Percentiles rank a stretch among this genome's conserved stretches.
These are phyloP conservation scores for Metschnikowia rubicola DNA, from an alignment of 805 yeast genomes.

Conservation along the genomic window DNA sequence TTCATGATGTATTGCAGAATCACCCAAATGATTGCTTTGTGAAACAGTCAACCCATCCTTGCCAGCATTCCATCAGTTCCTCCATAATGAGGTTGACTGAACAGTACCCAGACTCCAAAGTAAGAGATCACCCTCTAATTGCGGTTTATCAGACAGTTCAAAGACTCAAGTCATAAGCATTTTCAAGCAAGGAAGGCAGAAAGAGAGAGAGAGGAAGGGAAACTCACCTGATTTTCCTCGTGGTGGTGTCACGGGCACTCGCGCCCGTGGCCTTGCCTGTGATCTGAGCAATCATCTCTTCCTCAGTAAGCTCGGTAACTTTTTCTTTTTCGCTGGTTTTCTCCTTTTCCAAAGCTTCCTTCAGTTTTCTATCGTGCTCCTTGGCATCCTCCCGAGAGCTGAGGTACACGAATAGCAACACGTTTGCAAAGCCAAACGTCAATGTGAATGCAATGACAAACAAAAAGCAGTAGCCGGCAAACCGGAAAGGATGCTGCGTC, in stretches of 20 bases:
- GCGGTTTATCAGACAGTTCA: no score
- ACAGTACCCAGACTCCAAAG: no score
- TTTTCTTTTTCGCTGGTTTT: neutral
- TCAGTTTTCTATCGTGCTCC: conserved; percentile 1
- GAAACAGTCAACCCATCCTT: no score
- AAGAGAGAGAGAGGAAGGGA: neutral
- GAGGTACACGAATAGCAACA: conserved; percentile 24
- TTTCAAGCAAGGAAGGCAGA: no score
- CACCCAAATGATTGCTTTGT: no score
- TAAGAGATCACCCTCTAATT: no score
- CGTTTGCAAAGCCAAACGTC: conserved; percentile 41
- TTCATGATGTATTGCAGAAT: no score
- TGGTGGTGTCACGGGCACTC: neutral
- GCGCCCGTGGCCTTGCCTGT: conserved; percentile 10
- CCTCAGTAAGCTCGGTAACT: conserved; percentile 7
- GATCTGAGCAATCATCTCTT: conserved; percentile 9
- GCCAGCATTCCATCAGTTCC: no score
- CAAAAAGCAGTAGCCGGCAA: conserved; percentile 44
- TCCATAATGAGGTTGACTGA: no score
- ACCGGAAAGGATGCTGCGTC: conserved; percentile 47
- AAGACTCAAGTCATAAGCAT: no score
- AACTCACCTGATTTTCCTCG: conserved; percentile 2
- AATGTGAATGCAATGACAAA: conserved; percentile 40
- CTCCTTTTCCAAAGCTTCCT: neutral
- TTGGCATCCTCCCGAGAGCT: conserved; percentile 6